Base-by-base conservation (phyloP, 2,329 filamentous ascomycete genomes). In the Diaporthe batatas region DNA sequence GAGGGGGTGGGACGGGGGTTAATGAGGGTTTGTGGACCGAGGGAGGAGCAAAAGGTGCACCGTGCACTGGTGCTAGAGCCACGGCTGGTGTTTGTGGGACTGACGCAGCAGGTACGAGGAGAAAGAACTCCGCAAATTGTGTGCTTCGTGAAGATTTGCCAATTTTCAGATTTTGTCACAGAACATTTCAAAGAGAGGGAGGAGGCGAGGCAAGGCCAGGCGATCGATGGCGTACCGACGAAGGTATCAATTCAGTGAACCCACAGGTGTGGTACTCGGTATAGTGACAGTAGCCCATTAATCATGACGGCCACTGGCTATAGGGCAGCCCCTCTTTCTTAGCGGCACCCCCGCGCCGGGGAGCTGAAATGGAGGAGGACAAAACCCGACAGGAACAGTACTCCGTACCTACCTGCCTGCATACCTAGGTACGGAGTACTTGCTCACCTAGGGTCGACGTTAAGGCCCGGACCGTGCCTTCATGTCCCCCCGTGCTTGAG, bases 301-400 rank as follows among this genome's bases (percentile, higher is more conserved):
- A 3, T 23, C 36, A 59, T 44, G 57, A 44, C 57, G 57, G 11
- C 1, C 21, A 51, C 12, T 65, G 59, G 21, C 49, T 49, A 49
- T 47, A 57, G 21, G 36, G 25, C 58, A 72, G 29, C 70, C 70
- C 62, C 62, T 55, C 58, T 67, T 68, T 57, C 67, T 68, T 68
- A 72, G 68, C 55, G 55, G 68, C 68, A 70, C 47, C 49, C 49
- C 55, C 55, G 58, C 55, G 44, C 36, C 55, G 10, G 62, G 62
- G 11, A 70, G 68, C 68, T 62, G 55, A 53, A 34, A 58, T 29
- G 29, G 44, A 49, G 54, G 29, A 39, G 14, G 54, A 70, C 53
- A 36, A 69, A 59, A 29, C 25, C 59, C 59, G 42, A 64, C 59
- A 65, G 25, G 16, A 34, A 34, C 44, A 34, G 29, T 32, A 42